Base-by-base conservation (phyloP, 306 rosid genomes). In the Urtica urens region DNA sequence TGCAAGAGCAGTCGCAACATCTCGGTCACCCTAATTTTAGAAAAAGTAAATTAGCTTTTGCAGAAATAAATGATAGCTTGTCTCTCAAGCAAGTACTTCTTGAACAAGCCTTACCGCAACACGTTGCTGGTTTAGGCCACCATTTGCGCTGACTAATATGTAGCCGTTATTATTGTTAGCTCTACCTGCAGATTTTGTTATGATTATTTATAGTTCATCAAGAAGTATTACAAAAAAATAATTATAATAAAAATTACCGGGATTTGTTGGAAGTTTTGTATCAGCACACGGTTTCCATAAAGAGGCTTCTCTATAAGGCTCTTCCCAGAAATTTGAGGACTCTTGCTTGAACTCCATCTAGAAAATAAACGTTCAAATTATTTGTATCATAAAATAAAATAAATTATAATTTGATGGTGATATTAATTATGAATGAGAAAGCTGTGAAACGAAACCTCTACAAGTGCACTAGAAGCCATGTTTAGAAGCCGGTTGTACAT, bases 51-150 rank as follows among this genome's bases (percentile, higher is more conserved):
- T 42, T 15, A 7, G n/a, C 0, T 8, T 31, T 31, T 2, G 10
- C 37, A 13, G 33, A 14, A 9, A 1, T n/a, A 17, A 2, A 1
- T 3, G 19, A 11, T 14, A 40, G 7, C 18, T 39, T 42, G 14
- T 10, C 18, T 12, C 18, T 17, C 25, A 42, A 19, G 6, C 23
- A 44, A 9, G 4, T 15, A 20, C n/a, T n/a, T n/a, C n/a, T n/a
- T n/a, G n/a, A n/a, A 13, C 11, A 35, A 35, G 14, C 72, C 95
- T 74, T 68, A 90, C 99, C 29, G 99, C 99, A 47, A 90, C 99
- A 59, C 95, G 72, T 58, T 90, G 99, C 69, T 90, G 99, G 71
- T 90, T 90, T 49, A 90, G 99, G 44, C 99, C 99, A 2, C 99
- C 99, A 64, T 85, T 90, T 49, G 99, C 95, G 64, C 99, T 85